Evolutionary conservation across 108 stramenopile species (phyloP).

Genomic region (Cylindrotheca fusiformis): DNA sequence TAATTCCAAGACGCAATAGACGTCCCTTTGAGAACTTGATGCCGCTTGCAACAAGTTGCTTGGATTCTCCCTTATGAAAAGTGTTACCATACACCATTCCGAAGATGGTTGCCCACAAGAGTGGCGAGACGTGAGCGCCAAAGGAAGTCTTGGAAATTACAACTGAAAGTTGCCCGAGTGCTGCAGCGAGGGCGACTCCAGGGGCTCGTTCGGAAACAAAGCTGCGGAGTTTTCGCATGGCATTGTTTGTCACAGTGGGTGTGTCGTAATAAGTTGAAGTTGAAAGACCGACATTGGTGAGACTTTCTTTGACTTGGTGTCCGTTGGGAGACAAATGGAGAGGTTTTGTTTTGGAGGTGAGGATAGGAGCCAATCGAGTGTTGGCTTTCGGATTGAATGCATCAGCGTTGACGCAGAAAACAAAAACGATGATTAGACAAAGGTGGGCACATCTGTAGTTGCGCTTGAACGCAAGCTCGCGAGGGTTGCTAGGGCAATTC

Average conservation of each 20-base stretch:
- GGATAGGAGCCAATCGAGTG: neutral
- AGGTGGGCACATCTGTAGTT: conserved; percentile 5
- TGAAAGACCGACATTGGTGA: neutral
- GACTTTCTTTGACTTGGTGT: neutral
- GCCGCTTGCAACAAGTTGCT: conserved; percentile 4
- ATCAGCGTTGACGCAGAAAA: neutral
- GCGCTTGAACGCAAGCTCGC: conserved; percentile 12
- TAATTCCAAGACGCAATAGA: conserved; percentile 17
- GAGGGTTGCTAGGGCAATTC: conserved; percentile 14
- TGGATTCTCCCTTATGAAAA: conserved; percentile 9
- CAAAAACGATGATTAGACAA: neutral
- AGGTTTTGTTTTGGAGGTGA: neutral
- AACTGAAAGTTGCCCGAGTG: conserved; percentile 14
- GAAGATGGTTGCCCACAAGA: conserved; percentile 19
- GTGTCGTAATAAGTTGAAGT: neutral
- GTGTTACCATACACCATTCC: conserved; percentile 18
- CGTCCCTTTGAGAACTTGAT: conserved; percentile 26
- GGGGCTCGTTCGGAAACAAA: conserved; percentile 12
- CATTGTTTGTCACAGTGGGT: neutral
- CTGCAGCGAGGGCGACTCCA: conserved; percentile 7
- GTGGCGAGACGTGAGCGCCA: conserved; percentile 13
- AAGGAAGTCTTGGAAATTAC: conserved; percentile 2
- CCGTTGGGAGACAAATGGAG: neutral
- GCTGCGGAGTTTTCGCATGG: neutral
- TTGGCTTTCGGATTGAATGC: neutral